Percentiles rank a stretch among this genome's conserved stretches.
phyloP scores from a whole-genome alignment of 192 early-diverging fungal genomes.

The Allomyces arbusculus region DNA sequence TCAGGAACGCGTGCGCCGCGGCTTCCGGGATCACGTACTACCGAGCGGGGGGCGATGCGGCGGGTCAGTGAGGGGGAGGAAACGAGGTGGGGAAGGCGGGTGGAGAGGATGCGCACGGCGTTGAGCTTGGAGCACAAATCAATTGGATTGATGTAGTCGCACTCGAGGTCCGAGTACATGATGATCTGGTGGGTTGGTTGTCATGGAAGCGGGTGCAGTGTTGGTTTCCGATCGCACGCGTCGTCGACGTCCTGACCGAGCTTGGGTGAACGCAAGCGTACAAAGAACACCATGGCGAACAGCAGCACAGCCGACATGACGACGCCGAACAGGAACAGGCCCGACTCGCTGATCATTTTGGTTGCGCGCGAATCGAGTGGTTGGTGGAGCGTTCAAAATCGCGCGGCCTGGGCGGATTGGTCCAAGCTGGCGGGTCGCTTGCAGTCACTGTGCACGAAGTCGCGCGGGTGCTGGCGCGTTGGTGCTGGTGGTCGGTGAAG shows the following conservation, averaged over 20 bases:
- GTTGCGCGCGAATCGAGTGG: too few relatives aligned
- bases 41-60: not conserved
- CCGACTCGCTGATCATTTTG: constrained; percentile 35
- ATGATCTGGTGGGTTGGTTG: constrained; percentile 20
- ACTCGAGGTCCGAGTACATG: constrained; percentile 53
- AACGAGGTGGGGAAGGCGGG: too few relatives aligned
- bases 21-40: constrained; percentile 93
- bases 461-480: too few relatives aligned
- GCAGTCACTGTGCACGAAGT: too few relatives aligned
- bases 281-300: constrained; percentile 92
- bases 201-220: not conserved
- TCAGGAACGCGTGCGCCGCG: constrained; percentile 60
- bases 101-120: constrained; percentile 7
- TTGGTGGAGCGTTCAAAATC: too few relatives aligned
- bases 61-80: not conserved
- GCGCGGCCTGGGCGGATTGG: too few relatives aligned
- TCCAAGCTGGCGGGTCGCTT: too few relatives aligned
- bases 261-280: constrained; percentile 15
- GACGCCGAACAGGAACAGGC: constrained; percentile 78
- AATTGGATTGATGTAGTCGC: constrained; percentile 98
- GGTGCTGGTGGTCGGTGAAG: too few relatives aligned
- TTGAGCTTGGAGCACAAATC: constrained; percentile 93
- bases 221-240: constrained; percentile 1
- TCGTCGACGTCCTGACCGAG: not conserved
- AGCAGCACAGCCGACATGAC: constrained; percentile 79